phyloP scores from a whole-genome alignment of 768 basidiomycete species.

The Russula sp. region DNA sequence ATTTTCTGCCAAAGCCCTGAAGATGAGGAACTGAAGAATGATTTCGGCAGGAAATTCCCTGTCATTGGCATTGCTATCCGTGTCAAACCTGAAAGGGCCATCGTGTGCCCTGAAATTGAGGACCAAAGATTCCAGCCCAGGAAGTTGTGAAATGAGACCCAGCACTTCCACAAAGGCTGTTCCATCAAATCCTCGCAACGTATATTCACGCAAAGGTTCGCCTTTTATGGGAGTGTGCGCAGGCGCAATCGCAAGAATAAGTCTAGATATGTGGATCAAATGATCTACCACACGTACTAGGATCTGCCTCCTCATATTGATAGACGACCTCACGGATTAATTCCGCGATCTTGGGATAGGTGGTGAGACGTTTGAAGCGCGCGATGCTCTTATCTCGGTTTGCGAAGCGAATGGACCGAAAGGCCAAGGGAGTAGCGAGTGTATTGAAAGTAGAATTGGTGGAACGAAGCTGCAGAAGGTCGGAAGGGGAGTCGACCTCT shows the following conservation, averaged over 20 bases:
- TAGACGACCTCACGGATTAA: background rate
- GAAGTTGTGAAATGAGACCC: background rate
- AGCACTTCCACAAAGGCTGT: background rate
- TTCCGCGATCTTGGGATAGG: background rate
- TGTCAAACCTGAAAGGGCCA: background rate
- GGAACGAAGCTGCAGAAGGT: constrained; percentile 1
- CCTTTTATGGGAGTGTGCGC: background rate
- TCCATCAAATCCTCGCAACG: background rate
- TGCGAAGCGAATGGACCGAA: background rate
- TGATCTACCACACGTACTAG: background rate
- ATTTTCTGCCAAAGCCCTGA: constrained; percentile 2
- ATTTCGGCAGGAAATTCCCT: background rate
- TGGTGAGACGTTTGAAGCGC: background rate
- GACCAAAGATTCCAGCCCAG: constrained; percentile 1
- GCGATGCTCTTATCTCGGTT: background rate
- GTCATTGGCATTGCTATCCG: too few species aligned
- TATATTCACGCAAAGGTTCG: background rate
- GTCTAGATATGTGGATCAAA: background rate
- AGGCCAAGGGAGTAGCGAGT: constrained; percentile 9
- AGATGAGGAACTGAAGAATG: constrained; percentile 10
- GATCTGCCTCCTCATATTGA: constrained; percentile 5
- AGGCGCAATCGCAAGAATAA: background rate
- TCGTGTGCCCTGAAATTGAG: background rate
- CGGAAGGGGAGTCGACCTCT: background rate
- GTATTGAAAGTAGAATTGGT: background rate